Evolutionary conservation across 495 filamentous ascomycete species (phyloP), one percentile per base, ranked within the genome.

Genomic region (Gamarada debralockiae): DNA sequence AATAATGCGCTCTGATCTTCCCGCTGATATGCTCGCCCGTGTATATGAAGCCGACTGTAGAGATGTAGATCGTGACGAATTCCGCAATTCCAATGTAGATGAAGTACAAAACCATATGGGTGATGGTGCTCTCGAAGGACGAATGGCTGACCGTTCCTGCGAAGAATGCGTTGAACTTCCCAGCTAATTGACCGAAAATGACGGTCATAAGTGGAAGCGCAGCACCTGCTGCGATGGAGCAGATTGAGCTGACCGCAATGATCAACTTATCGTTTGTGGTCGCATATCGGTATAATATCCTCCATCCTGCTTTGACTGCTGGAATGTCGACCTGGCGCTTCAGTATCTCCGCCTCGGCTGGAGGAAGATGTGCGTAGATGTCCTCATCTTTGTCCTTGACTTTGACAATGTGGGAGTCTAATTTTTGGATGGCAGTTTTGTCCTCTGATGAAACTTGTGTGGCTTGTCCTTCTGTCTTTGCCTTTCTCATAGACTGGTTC

Each of bases 41-140:
- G 64, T 97, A 96, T 61, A 96, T 95, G 71, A 93, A 97, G 3
- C 87, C 89, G 20, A 92, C 83, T 1, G 90, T 96, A 18, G 83
- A 78, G 50, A 92, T 68, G 63, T 96, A 97, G 42, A 90, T 75
- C 0, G 82, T 84, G 23, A 88, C 68, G 53, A 96, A 95, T 63
- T 95, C 88, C 45, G 73, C 91, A 47, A 97, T 84, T 22, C 82
- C 93, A 36, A 97, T 78, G 64, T 96, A 97, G 12, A 97, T 70
- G 49, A 96, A 96, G 62, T 96, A 97, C 15, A 96, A 67, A 21
- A 90, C 87, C 55, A 87, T 79, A 29, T 74, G 74, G 18, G 66
- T 65, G 48, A 96, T 70, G 57, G 85, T 64, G 53, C 65, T 34
- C 34, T 76, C 73, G 73, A 95, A 92, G 2, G 73, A 64, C 15